A percentile compares a stretch with the other conserved stretches of the same genome.
These are phyloP conservation scores for Suhomyces tanzawaensis DNA, from an alignment of 805 yeast genomes.

Conservation along the genomic window DNA sequence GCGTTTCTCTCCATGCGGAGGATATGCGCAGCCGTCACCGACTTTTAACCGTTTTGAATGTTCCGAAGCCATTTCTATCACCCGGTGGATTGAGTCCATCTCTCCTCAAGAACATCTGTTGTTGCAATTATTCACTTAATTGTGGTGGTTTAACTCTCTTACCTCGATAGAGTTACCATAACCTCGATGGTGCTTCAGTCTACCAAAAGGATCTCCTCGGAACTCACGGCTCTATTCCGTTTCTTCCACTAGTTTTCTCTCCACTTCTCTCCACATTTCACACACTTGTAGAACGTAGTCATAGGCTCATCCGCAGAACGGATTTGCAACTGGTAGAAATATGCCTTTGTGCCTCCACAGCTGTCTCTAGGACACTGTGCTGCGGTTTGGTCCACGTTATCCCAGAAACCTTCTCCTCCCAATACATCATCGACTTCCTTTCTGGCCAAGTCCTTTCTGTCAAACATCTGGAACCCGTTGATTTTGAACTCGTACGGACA, in stretches of 20 bases:
- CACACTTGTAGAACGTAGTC: slow-evolving; percentile 97
- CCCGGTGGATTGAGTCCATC: no score
- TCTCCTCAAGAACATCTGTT: no score
- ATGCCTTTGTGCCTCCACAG: slow-evolving; percentile 89
- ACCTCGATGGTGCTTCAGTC: no score
- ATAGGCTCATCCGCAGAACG: slow-evolving; percentile 99
- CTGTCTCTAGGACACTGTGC: slow-evolving; percentile 87
- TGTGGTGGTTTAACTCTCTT: no score
- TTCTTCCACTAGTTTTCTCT: slow-evolving; percentile 69
- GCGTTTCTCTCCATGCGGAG: no score
- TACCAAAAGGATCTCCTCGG: no score
- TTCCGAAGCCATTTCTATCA: no score
- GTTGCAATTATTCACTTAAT: no score
- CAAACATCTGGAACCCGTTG: slow-evolving; percentile 77
- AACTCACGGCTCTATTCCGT: no score
- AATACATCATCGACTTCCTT: slow-evolving; percentile 94
- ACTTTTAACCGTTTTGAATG: no score
- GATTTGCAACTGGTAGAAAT: slow-evolving; percentile 94
- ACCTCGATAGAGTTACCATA: no score
- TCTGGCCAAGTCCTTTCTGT: slow-evolving; percentile 76
- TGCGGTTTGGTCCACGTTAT: slow-evolving; percentile 92
- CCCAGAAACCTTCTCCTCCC: slow-evolving; percentile 98
- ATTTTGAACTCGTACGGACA: slow-evolving; percentile 96
- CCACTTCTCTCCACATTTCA: slow-evolving; percentile 93
- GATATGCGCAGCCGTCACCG: no score